Base-by-base conservation (phyloP, 2,329 filamentous ascomycete species). In the Emydomyces testavorans region DNA sequence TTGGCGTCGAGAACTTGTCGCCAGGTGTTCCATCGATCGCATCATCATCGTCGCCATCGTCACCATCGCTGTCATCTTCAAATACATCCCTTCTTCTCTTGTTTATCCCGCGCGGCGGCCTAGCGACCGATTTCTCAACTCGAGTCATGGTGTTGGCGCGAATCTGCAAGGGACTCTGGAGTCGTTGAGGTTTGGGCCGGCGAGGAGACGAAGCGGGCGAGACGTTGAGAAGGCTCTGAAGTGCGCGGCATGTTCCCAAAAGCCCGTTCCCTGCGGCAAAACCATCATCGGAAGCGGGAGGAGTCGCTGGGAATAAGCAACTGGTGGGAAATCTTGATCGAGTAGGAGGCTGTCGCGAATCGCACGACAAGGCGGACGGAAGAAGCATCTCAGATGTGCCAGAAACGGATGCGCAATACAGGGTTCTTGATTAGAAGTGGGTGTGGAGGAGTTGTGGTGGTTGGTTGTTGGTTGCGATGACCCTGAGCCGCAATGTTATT, bases 361-460 rank as follows among this genome's bases (percentile, higher is more conserved):
- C 68, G 63, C 69, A 71, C 49, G 67, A 58, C 42, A 71, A 58
- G 26, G 69, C 69, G 6, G 69, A 71, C 49, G 68, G 69, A 50
- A 71, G 66, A 40, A 71, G 56, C 69, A 71, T 68, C 29, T 47
- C 52, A 23, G 11, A 26, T 18, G 31, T 10, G 8, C 34, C 24
- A n/a, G 18, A 16, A 10, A 7, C 8, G 13, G 28, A 32, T 28
- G 49, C 39, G 50, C 46, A 16, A 39, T 15, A 29, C 7, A 23
- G 13, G 2, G 21, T 23, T 34, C 10, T 36, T 8, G 13, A 32
- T 41, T 26, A 41, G 21, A 10, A 32, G 16, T 20, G 15, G 10
- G 28, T 28, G 13, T 37, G 34, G 29, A 24, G 26, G 28, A 23
- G 37, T 38, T 32, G 23, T 18, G 39, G 23, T 34, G 41, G 26